These are phyloP conservation scores for Podospora anserina DNA, from an alignment of 495 filamentous ascomycete genomes.

Conservation along the genomic window DNA sequence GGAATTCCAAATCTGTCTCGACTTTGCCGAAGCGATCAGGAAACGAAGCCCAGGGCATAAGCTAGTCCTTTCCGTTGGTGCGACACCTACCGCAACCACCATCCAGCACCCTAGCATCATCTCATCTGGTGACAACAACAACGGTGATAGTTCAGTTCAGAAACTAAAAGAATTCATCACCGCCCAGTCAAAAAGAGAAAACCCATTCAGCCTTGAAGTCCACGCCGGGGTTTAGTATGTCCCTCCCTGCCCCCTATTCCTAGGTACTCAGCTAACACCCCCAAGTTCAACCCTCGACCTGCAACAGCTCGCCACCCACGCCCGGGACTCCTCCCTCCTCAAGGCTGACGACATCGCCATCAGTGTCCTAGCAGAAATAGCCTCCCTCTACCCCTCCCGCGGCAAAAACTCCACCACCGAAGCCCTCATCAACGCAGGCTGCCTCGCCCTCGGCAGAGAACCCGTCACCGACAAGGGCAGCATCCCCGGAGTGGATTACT, in stretches of 20 bases:
- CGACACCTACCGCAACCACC: slow-evolving; percentile 73
- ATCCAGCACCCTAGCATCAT: slow-evolving; percentile 37
- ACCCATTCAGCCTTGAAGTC: slow-evolving; percentile 30
- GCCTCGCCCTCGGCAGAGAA: slow-evolving; percentile 71
- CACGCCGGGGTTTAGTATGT: slow-evolving; percentile 39
- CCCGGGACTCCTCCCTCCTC: slow-evolving; percentile 39
- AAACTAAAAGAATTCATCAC: slow-evolving; percentile 17
- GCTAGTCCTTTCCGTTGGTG: slow-evolving; percentile 70
- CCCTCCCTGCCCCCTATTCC: not conserved
- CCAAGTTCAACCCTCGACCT: slow-evolving; percentile 64
- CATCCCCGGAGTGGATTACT: slow-evolving; percentile 48
- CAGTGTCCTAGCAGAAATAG: slow-evolving; percentile 67
- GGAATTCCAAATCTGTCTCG: slow-evolving; percentile 60
- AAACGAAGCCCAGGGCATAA: slow-evolving; percentile 21
- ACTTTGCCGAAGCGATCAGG: slow-evolving; percentile 37
- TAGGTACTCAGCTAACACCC: slow-evolving; percentile 51
- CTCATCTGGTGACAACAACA: slow-evolving; percentile 2
- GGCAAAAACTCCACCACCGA: slow-evolving; percentile 53
- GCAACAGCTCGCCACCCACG: slow-evolving; percentile 76
- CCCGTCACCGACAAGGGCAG: slow-evolving; percentile 31
- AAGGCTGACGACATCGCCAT: slow-evolving; percentile 60
- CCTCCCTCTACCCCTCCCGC: slow-evolving; percentile 58
- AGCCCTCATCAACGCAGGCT: slow-evolving; percentile 67
- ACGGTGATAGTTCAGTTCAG: slow-evolving; percentile 1
- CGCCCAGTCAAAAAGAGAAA: slow-evolving; percentile 10